Evolutionary conservation across 73 alveolate genomes (phyloP), one percentile per base, ranked within the genome.

Genomic region (Uronychia binucleata): DNA sequence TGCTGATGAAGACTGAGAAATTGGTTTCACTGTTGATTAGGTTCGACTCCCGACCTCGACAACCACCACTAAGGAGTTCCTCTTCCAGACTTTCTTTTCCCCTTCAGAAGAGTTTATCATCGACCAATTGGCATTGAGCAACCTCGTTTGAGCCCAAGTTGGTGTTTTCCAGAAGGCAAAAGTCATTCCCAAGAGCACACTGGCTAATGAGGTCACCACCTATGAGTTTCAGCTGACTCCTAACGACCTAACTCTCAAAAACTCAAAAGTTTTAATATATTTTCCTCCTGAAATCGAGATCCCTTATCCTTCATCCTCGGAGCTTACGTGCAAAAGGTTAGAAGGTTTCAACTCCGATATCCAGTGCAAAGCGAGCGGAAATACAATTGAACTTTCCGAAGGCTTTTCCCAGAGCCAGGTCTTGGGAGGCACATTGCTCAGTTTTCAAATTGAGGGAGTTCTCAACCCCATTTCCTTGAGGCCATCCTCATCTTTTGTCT

Each of bases 401-500:
- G 78, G 78, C 29, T 67, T 67, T 67, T 25, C 5, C 14, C 14
- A 14, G 14, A 1, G 14, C 5, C 5, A 25, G 5, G 34, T 67
- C 1, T 13, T 30, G 8, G 29, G 34, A 67, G 32, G 26, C 30
- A 67, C 78, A 1, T 28, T 67, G 13, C 14, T 67, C 30, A 13
- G 31, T 67, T 67, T 67, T 30, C 5, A 25, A 26, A 67, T 67
- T 25, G 32, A 26, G 8, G 34, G 32, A 25, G 26, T 67, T 1
- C 14, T 1, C 14, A 67, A 67, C 30, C 81, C 58, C 25, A 59
- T 74, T n/a, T 74, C 89, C 33, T 14, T 60, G 26, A 32, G 32
- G 26, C 82, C 82, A 35, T 74, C 84, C 0, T 31, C 58, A 0
- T 8, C 83, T 0, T 82, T 82, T 74, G 31, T 31, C 14, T 14